These are phyloP conservation scores for Camelina laxa DNA, from an alignment of 345 rosid genomes.

Conservation along the genomic window DNA sequence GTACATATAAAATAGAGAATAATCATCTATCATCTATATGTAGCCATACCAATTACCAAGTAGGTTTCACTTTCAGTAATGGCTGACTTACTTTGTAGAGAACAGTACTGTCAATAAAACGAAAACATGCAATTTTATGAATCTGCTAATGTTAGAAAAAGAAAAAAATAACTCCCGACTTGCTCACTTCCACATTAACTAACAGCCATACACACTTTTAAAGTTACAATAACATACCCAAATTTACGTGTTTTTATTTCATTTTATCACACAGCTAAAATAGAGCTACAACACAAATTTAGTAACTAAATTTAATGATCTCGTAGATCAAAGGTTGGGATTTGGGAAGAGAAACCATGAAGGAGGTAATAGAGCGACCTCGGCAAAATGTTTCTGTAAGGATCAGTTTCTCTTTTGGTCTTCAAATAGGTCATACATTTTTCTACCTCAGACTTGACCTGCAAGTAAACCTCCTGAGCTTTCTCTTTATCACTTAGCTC, in stretches of 20 bases:
- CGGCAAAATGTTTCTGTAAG: constrained; percentile 57
- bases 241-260: too few species aligned
- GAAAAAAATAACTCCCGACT: too few species aligned
- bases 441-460: constrained; percentile 67
- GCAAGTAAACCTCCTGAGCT: constrained; percentile 56
- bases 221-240: not conserved
- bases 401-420: constrained; percentile 62
- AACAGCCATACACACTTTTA: too few species aligned
- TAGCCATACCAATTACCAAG: not conserved
- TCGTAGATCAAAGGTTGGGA: constrained; percentile 66
- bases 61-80: not conserved
- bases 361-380: constrained; percentile 50
- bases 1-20: not conserved
- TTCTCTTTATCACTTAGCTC: constrained; percentile 54
- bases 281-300: not conserved
- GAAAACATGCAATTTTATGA: too few species aligned
- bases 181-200: too few species aligned
- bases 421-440: constrained; percentile 54
- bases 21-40: too few species aligned
- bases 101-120: not conserved
- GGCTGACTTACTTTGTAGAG: not conserved
- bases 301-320: not conserved
- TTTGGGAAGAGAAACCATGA: constrained; percentile 51
- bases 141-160: too few species aligned
- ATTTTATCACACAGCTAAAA: not conserved